Conservation (phyloP, 192 early-diverging fungal species). For the Coemansia sp. region DNA sequence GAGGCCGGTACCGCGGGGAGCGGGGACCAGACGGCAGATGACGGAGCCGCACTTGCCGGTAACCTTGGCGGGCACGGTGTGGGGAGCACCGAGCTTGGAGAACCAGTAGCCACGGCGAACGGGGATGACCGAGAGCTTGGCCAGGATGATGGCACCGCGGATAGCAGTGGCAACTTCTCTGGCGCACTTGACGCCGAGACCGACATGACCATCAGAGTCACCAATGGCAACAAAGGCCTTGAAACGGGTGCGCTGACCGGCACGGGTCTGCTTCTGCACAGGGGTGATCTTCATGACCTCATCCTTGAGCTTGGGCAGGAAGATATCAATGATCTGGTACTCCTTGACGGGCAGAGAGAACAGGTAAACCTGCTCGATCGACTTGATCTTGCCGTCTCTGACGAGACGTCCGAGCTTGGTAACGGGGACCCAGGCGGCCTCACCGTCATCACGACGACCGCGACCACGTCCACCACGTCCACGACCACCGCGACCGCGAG, state of each 20-base stretch:
- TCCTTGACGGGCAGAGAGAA: conserved; percentile 99
- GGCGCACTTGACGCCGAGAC: conserved; percentile 99
- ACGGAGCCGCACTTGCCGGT: conserved; percentile 96
- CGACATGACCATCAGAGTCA: conserved; percentile 96
- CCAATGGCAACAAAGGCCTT: conserved; percentile 99
- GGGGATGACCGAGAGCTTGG: conserved; percentile 97
- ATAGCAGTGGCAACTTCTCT: conserved; percentile 99
- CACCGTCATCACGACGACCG: conserved; percentile 83
- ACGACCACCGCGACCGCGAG: conserved; percentile 76
- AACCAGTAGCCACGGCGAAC: conserved; percentile 99
- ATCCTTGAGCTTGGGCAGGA: conserved; percentile 95
- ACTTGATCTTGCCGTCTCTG: conserved; percentile 95
- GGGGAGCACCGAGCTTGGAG: conserved; percentile 90
- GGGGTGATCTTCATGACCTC: conserved; percentile 99
- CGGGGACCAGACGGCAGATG: conserved; percentile 90
- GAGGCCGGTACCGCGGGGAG: conserved; percentile 99
- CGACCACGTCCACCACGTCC: conserved; percentile 73
- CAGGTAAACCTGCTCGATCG: conserved; percentile 96
- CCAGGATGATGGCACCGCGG: conserved; percentile 97
- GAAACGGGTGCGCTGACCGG: conserved; percentile 99
- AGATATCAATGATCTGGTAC: conserved; percentile 97
- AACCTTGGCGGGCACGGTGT: conserved; percentile 98
- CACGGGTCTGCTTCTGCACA: conserved; percentile 99
- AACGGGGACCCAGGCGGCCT: conserved; percentile 89
- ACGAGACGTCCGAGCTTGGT: conserved; percentile 99